Evolutionary conservation across 1,139 yeast species (phyloP).

Genomic region (Dujonia santamariae): DNA sequence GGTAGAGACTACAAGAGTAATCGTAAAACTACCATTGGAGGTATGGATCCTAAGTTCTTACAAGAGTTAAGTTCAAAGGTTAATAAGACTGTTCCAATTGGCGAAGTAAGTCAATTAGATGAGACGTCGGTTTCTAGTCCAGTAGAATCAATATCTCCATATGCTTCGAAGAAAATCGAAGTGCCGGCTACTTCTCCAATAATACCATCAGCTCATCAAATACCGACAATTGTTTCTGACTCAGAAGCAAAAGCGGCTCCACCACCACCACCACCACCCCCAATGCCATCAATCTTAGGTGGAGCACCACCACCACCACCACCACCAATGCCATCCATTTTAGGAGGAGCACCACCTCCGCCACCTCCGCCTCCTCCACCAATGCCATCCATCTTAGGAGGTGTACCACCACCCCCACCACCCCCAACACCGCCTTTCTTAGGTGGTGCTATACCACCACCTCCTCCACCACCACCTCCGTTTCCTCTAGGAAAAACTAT

Average conservation of each 20-base stretch:
- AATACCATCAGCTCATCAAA: conserved; percentile 2
- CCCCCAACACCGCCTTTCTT: conserved; percentile 23
- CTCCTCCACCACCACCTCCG: conserved; percentile 21
- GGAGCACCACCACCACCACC: conserved; percentile 19
- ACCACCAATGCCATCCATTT: conserved; percentile 11
- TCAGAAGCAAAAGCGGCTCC: too few species aligned
- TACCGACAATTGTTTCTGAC: too few species aligned
- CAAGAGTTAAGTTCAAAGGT: conserved; percentile 58
- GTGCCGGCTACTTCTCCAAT: not conserved
- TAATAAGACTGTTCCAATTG: conserved; percentile 32
- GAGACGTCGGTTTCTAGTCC: conserved; percentile 7
- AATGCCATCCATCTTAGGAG: conserved; percentile 26
- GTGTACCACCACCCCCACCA: conserved; percentile 22
- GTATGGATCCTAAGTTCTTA: conserved; percentile 53
- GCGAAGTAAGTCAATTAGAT: conserved; percentile 12
- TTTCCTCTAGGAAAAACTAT: conserved; percentile 12
- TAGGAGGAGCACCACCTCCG: conserved; percentile 20
- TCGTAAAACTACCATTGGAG: conserved; percentile 34
- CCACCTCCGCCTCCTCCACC: conserved; percentile 31
- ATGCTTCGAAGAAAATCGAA: conserved; percentile 1
- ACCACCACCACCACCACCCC: conserved; percentile 15
- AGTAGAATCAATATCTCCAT: conserved; percentile 7
- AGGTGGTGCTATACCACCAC: conserved; percentile 9
- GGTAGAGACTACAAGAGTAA: conserved; percentile 23
- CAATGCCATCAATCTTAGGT: conserved; percentile 1